Evolutionary conservation across 1,284 basidiomycete species (phyloP), one percentile per base, ranked within the genome.

Genomic region (Cerioporus squamosus): DNA sequence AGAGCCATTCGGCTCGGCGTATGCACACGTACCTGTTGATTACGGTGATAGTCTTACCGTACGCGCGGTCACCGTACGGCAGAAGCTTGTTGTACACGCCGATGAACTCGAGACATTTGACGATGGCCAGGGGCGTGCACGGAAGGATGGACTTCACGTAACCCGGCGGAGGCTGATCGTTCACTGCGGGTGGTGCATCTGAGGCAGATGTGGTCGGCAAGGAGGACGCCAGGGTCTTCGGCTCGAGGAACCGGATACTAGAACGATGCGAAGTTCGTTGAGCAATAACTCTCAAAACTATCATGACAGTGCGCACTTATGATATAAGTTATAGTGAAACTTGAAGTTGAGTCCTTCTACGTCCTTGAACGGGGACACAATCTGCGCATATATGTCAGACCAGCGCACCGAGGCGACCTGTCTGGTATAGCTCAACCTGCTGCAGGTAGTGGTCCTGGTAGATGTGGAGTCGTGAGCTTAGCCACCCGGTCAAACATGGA

Each of bases 331-430:
- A 77, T 96, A 98, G 68, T 97, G 91, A 74, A 95, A 97, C 74
- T 95, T 95, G 79, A 95, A 94, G 77, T 98, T 88, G 50, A 98
- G 82, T 3, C 97, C 97, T 76, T 99, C 97, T 53, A 99, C 97
- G 66, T 99, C 97, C 77, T 99, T 99, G 65, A 93, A 84, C 1
- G 97, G 95, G 1, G 94, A 95, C 14, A 99, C 93, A 55, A 97
- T 86, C 88, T 96, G 75, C 17, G 36, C 29, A 50, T 18, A 51
- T 17, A 46, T 33, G 59, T 61, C 40, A 61, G 59, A 48, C 44
- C 49, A 42, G 24, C 23, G 10, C 51, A 50, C 43, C 40, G 38
- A 48, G 12, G 22, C 38, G 22, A 42, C 48, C 31, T 29, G 29
- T 48, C n/a, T 39, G n/a, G 23, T 36, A 40, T 53, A 46, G 45